Evolutionary conservation across 2,329 filamentous ascomycete genomes (phyloP), one percentile per base, ranked within the genome.

Genomic region (Dactylellina haptotyla): DNA sequence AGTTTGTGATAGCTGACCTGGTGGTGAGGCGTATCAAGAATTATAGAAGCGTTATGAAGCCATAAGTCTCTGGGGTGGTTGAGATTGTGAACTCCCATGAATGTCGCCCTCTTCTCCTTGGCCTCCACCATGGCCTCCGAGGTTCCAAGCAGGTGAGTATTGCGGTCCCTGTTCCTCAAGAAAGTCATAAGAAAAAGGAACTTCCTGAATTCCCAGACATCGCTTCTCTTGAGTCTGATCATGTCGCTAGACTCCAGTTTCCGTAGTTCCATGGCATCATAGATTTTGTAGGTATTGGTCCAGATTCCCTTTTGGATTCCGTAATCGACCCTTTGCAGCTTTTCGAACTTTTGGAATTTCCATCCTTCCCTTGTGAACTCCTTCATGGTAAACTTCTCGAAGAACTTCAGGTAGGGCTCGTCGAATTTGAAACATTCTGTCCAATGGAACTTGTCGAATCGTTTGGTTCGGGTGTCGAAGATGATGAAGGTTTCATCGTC

Each of bases 41-140:
- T 72, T 25, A 76, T 63, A 18, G 76, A 64, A 18, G 76, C 75
- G 56, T 78, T 79, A 14, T 75, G 63, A 37, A 79, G 64, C 78
- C 78, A 79, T 14, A 79, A 65, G 39, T 79, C 78, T 50, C 77
- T 74, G n/a, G 76, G 75, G 41, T 78, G 78, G n/a, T 76, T 76
- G 62, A 79, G 76, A 16, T 51, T 66, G 28, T 77, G 69, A 18
- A 75, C 61, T 23, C 75, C 75, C 64, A 78, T 78, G 57, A 78
- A 79, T 18, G 75, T 75, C 26, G 69, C 71, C 23, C 77, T 66
- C 57, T 76, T 76, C n/a, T 75, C 61, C 20, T 76, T 75, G 10
- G 78, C 77, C 45, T 78, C 76, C 23, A 75, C 64, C 76, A 79
- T 77, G 18, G 76, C 75, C 6, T 78, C 76, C 3, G 77, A 75